Base-by-base conservation (phyloP, 352 stramenopile genomes). In the Peronosclerospora sorghi region DNA sequence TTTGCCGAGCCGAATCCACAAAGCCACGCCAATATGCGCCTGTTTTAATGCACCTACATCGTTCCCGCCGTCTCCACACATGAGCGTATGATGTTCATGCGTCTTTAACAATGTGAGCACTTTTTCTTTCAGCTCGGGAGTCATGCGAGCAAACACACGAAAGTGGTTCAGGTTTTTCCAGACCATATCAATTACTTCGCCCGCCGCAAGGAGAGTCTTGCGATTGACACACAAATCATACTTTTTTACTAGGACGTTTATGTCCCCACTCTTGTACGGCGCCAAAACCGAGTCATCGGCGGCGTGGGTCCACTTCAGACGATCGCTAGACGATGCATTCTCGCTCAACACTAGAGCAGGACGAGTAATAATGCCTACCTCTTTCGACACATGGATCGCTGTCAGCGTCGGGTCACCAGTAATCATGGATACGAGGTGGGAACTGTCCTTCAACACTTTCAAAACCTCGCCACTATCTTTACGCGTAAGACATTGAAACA, bases 21-120 rank as follows among this genome's bases (percentile, higher is more conserved):
- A 5, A 94, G 56, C 79, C 7, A 94, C 79, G 41, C 82, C 82
- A 63, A 94, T 83, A 43, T 94, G 75, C 19, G 81, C 81, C 51
- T 97, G 88, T 61, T 97, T 97, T 23, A 97, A 60, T 2, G 91
- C 91, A 38, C 93, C 93, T 5, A 98, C 89, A 68, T 99, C 96
- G 59, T 99, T 99, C 10, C 86, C 96, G 42, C 96, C 96, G 51
- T 99, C 96, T 45, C 96, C 96, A 42, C 96, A 99, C 95, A 98
- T 98, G 13, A 98, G 71, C 18, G 92, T 98, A 41, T 87, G 72
- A 39, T 86, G 68, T 0, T 95, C 95, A 21, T 76, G 65, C 13
- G 72, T 79, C 70, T 98, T 98, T n/a, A 98, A 71, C 8, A 83
- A 84, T 7, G 86, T 94, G 41, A 99, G 61, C 13, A 98, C 81